A percentile compares a stretch with the other conserved stretches of the same genome.
These are phyloP conservation scores for Pseudocercospora crystallina DNA, from an alignment of 2,329 filamentous ascomycete species.

Conservation along the genomic window DNA sequence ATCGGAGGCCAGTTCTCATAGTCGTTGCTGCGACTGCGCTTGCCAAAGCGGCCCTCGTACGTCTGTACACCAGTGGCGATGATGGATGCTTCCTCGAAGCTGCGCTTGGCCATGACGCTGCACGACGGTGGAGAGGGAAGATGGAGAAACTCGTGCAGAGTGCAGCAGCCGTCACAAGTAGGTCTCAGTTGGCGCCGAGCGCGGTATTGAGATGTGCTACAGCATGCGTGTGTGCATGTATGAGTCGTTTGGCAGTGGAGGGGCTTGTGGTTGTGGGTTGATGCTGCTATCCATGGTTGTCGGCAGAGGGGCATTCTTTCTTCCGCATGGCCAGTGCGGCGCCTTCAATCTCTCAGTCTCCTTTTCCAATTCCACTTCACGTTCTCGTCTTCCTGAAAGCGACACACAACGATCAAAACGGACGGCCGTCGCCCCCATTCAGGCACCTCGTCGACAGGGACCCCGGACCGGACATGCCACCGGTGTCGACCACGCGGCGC, in stretches of 20 bases:
- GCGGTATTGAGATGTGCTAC: no score
- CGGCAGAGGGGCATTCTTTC: background rate
- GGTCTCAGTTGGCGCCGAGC: constrained; percentile 1
- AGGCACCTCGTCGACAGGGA: background rate
- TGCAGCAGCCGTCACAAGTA: background rate
- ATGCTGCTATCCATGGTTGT: background rate
- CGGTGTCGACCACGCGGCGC: background rate
- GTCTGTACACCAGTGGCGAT: constrained; percentile 28
- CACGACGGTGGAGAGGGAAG: background rate
- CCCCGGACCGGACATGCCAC: background rate
- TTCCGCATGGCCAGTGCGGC: no score
- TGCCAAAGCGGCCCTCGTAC: constrained; percentile 29
- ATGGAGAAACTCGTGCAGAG: background rate
- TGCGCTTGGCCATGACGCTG: constrained; percentile 20
- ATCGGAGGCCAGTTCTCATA: constrained; percentile 27
- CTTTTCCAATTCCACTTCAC: no score
- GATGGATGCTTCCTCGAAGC: constrained; percentile 24
- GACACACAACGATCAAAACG: background rate
- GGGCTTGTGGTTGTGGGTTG: background rate
- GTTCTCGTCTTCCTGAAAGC: background rate
- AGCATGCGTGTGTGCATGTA: no score
- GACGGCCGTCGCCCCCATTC: constrained; percentile 4
- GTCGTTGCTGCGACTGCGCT: constrained; percentile 22
- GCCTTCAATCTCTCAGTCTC: background rate
- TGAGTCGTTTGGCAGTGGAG: background rate